Evolutionary conservation across 495 filamentous ascomycete species (phyloP).

Genomic region (Haplographium delicatum): DNA sequence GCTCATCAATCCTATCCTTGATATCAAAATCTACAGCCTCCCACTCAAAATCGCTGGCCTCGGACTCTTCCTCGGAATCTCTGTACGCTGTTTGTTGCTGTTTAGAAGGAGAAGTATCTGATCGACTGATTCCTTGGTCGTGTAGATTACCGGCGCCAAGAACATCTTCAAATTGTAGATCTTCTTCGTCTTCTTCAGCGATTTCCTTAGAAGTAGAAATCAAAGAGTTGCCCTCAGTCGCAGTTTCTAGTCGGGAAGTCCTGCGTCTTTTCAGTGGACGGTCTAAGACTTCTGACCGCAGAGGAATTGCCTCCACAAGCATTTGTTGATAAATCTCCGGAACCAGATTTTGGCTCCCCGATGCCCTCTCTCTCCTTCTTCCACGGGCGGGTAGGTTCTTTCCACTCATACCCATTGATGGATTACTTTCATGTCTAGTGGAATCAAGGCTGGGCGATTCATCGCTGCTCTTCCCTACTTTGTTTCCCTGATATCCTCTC

Average conservation of each 20-base stretch:
- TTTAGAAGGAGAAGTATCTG: slow-evolving; percentile 7
- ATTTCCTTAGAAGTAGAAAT: slow-evolving; percentile 10
- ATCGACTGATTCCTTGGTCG: slow-evolving; percentile 16
- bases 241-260: slow-evolving; percentile 12
- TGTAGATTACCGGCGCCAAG: slow-evolving; percentile 19
- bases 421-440: neutral
- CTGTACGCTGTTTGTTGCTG: slow-evolving; percentile 21
- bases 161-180: slow-evolving; percentile 35
- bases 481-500: slow-evolving; percentile 3
- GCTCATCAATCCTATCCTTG: slow-evolving; percentile 28
- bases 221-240: slow-evolving; percentile 9
- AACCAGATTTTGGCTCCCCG: slow-evolving; percentile 27
- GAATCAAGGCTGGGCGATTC: neutral
- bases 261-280: slow-evolving; percentile 34
- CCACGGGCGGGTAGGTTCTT: slow-evolving; percentile 1
- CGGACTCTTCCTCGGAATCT: slow-evolving; percentile 24
- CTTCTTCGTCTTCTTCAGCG: slow-evolving; percentile 30
- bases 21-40: slow-evolving; percentile 54
- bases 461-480: neutral
- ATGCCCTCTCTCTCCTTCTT: slow-evolving; percentile 15
- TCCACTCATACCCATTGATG: slow-evolving; percentile 4
- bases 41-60: slow-evolving; percentile 65
- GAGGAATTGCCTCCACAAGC: slow-evolving; percentile 55
- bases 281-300: slow-evolving; percentile 36
- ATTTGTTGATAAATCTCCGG: slow-evolving; percentile 61